Evolutionary conservation across 768 basidiomycete genomes (phyloP).

Genomic region (Amanita thiersii): DNA sequence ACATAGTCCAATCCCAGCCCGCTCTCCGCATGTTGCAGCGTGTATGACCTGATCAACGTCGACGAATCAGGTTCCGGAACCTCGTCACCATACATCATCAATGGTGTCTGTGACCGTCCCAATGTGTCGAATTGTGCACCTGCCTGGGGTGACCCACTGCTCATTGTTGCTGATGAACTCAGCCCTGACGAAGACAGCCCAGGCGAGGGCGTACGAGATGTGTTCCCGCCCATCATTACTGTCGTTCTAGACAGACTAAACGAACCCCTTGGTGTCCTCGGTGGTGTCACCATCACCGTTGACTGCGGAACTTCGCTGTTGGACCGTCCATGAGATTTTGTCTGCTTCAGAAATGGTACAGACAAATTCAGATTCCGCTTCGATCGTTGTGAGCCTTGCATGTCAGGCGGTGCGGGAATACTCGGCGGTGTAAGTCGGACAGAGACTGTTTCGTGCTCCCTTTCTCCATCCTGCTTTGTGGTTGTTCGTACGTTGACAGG

Average conservation of each 20-base stretch:
- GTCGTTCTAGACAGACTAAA: conserved; percentile 23
- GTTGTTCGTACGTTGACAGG: conserved; percentile 12
- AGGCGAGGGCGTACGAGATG: conserved; percentile 11
- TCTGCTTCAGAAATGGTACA: conserved; percentile 35
- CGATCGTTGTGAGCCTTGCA: conserved; percentile 16
- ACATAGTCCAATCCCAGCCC: conserved; percentile 92
- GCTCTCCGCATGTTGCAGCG: conserved; percentile 86
- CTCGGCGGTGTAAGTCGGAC: neutral
- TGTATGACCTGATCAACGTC: conserved; percentile 64
- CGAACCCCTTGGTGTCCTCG: conserved; percentile 20
- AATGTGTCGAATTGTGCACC: neutral
- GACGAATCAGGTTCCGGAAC: conserved; percentile 19
- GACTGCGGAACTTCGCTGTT: conserved; percentile 27
- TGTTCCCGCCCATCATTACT: conserved; percentile 4
- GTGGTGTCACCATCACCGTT: conserved; percentile 10
- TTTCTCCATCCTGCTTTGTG: neutral
- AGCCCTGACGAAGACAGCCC: neutral
- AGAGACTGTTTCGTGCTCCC: neutral
- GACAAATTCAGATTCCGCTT: conserved; percentile 35
- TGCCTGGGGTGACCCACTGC: neutral
- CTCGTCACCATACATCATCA: conserved; percentile 2
- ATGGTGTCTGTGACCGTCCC: neutral
- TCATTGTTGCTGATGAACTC: neutral
- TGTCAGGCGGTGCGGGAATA: neutral
- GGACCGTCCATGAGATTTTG: conserved; percentile 28